A percentile compares a stretch with the other conserved stretches of the same genome.
Evolutionary conservation across 305 asterid species (phyloP).

Genomic region (Rubia peregrina): DNA sequence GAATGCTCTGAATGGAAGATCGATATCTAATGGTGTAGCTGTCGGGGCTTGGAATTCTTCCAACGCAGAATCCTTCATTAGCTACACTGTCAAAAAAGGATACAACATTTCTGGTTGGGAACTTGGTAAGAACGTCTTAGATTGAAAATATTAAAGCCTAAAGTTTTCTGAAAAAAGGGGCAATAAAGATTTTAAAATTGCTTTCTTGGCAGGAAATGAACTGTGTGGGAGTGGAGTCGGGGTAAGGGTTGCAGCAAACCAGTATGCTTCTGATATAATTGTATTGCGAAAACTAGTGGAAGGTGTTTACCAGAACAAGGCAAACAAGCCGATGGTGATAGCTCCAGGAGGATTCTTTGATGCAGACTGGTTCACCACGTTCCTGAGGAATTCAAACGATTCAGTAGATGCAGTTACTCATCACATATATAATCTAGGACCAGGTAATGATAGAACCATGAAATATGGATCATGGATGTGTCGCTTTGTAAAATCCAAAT

Average conservation of each 20-base stretch:
- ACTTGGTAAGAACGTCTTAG: conserved; percentile 44
- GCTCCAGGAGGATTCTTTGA: conserved; percentile 51
- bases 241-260: conserved; percentile 33
- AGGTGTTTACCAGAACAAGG: conserved; percentile 27
- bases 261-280: conserved; percentile 35
- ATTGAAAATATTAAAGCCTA: neutral
- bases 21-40: conserved; percentile 25
- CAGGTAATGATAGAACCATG: conserved; percentile 26
- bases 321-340: conserved; percentile 28
- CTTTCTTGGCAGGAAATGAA: conserved; percentile 34
- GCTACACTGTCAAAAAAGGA: conserved; percentile 57
- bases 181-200: neutral
- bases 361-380: conserved; percentile 30
- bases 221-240: conserved; percentile 43
- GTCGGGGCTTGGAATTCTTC: conserved; percentile 60
- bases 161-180: neutral
- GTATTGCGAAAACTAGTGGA: conserved; percentile 22
- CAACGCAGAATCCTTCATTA: conserved; percentile 59
- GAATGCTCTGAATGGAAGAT: conserved; percentile 61
- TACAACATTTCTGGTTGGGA: conserved; percentile 65
- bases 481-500: neutral
- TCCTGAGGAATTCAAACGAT: conserved; percentile 19
- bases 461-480: neutral
- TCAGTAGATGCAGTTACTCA: conserved; percentile 35
- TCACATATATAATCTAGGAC: conserved; percentile 47